Percentiles rank a stretch among this genome's conserved stretches.
These are phyloP conservation scores for Botryotinia calthae DNA, from an alignment of 2,329 filamentous ascomycete genomes.

Conservation along the genomic window DNA sequence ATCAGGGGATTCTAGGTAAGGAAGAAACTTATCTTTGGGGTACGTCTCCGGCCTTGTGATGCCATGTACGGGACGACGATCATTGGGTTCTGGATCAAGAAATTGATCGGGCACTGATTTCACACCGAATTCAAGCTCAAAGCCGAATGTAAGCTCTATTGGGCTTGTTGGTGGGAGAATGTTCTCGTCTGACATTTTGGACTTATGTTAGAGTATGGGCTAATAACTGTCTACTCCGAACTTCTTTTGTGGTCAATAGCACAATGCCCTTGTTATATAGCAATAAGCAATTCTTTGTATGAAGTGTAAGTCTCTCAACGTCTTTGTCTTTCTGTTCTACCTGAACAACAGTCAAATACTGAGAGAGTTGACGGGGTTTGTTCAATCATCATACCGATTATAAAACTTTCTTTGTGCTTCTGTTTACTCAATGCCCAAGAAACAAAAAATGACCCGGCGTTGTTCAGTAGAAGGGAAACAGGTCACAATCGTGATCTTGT, in stretches of 20 bases:
- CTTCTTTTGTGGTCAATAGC: neutral
- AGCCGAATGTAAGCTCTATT: neutral
- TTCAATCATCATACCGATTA: neutral
- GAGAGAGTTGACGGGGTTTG: neutral
- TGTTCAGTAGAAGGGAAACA: neutral
- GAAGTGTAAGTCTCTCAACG: too few species aligned
- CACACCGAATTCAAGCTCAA: constrained; percentile 1
- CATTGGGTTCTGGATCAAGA: neutral
- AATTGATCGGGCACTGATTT: neutral
- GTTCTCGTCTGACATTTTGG: neutral
- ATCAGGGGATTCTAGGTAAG: neutral
- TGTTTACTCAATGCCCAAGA: neutral
- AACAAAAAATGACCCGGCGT: neutral
- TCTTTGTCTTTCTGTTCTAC: neutral
- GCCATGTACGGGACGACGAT: neutral
- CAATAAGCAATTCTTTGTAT: neutral
- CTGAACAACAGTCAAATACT: neutral
- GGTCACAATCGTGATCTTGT: neutral
- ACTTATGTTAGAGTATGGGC: neutral
- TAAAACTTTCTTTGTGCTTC: neutral
- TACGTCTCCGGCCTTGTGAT: neutral
- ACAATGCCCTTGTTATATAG: neutral
- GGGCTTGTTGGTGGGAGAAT: neutral
- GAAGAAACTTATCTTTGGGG: neutral
- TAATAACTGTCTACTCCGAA: too few species aligned